Percentiles rank a stretch among this genome's conserved stretches.
Evolutionary conservation across 345 rosid genomes (phyloP).

Genomic region (Linum lewisii): DNA sequence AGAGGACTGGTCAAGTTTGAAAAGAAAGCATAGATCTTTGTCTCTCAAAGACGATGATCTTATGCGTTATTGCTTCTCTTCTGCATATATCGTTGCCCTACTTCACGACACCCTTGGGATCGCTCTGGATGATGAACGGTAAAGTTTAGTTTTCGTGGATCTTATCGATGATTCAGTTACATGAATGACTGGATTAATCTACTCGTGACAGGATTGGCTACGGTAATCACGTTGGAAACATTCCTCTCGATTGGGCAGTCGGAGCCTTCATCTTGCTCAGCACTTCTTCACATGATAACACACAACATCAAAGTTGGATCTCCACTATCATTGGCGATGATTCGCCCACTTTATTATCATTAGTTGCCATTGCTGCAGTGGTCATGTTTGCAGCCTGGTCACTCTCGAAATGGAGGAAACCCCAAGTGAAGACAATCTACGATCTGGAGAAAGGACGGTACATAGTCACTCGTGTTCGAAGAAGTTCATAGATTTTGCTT

Average conservation of each 20-base stretch:
- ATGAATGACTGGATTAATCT: conserved; percentile 1
- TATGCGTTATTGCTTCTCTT: conserved; percentile 72
- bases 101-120: conserved; percentile 85
- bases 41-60: conserved; percentile 47
- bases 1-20: conserved; percentile 72
- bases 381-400: conserved; percentile 43
- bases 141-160: neutral
- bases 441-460: conserved; percentile 93
- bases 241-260: conserved; percentile 87
- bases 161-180: neutral
- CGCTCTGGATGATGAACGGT: conserved; percentile 56
- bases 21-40: conserved; percentile 35
- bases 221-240: conserved; percentile 59
- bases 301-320: conserved; percentile 36
- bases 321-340: conserved; percentile 31
- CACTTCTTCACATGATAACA: conserved; percentile 19
- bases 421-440: conserved; percentile 66
- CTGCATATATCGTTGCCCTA: conserved; percentile 78
- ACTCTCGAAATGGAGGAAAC: conserved; percentile 68
- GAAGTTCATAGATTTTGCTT: conserved; percentile 22
- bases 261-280: conserved; percentile 84
- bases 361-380: conserved; percentile 37
- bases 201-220: conserved; percentile 39
- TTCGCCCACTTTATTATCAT: conserved; percentile 34
- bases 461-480: conserved; percentile 52